These are phyloP conservation scores for Marchantia polymorpha DNA, from an alignment of 225 moss, liverwort and hornwort genomes.

Conservation along the genomic window DNA sequence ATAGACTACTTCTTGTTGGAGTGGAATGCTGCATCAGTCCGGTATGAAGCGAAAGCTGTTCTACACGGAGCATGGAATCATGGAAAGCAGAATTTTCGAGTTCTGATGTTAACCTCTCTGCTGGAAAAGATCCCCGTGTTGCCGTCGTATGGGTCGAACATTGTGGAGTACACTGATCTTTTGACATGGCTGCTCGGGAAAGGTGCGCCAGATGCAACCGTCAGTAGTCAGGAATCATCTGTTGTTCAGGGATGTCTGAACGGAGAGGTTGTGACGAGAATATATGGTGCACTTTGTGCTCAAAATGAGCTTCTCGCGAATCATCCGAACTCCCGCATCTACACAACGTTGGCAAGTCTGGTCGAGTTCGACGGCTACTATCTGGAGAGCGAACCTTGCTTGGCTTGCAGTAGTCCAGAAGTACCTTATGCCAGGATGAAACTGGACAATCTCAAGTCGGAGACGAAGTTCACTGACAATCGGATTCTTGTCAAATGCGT, in stretches of 20 bases:
- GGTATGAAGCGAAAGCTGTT: slow-evolving; percentile 83
- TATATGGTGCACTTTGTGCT: slow-evolving; percentile 78
- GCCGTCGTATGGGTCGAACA: slow-evolving; percentile 93
- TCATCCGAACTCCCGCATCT: slow-evolving; percentile 96
- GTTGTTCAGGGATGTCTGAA: slow-evolving; percentile 78
- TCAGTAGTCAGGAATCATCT: slow-evolving; percentile 61
- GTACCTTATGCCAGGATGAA: slow-evolving; percentile 94
- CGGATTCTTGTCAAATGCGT: slow-evolving; percentile 97
- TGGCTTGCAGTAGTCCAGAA: slow-evolving; percentile 99
- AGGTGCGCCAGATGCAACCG: slow-evolving; percentile 56
- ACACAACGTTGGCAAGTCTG: slow-evolving; percentile 85
- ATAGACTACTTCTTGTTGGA: slow-evolving; percentile 90
- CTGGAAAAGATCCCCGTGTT: slow-evolving; percentile 71
- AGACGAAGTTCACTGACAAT: slow-evolving; percentile 96
- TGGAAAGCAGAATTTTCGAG: slow-evolving; percentile 87
- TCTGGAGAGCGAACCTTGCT: slow-evolving; percentile 96
- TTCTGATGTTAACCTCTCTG: slow-evolving; percentile 69
- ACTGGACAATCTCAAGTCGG: slow-evolving; percentile 92
- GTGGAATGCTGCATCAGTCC: slow-evolving; percentile 96
- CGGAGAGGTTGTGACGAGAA: slow-evolving; percentile 74
- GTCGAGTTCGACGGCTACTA: slow-evolving; percentile 99
- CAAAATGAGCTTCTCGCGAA: slow-evolving; percentile 99
- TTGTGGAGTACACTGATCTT: slow-evolving; percentile 90
- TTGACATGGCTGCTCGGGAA: slow-evolving; percentile 90
- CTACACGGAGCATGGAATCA: slow-evolving; percentile 98